A percentile compares a stretch with the other conserved stretches of the same genome.
These are phyloP conservation scores for Bolboschoenus planiculmis DNA, from an alignment of 176 grass and related monocot genomes.

Conservation along the genomic window DNA sequence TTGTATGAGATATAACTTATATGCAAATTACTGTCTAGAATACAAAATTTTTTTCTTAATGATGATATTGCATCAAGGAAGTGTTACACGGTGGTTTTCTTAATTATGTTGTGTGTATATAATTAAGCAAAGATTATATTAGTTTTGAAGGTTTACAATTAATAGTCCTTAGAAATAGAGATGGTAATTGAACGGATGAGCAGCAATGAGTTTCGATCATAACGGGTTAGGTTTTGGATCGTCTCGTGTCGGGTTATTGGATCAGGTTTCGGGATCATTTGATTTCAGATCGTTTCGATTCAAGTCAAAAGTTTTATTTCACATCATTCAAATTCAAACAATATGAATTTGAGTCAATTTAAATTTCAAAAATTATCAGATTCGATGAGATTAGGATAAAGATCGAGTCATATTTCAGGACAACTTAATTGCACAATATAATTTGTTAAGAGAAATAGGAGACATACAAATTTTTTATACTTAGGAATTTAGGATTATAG, in stretches of 20 bases:
- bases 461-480: not conserved
- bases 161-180: not conserved
- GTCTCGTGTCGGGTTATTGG: not conserved
- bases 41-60: not conserved
- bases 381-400: not conserved
- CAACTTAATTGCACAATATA: not conserved
- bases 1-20: conserved; percentile 59
- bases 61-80: not conserved
- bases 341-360: not conserved
- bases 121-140: not conserved
- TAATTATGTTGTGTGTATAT: not conserved
- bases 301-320: not conserved
- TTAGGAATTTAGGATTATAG: not conserved
- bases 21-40: not conserved
- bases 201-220: not conserved
- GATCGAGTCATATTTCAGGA: not conserved
- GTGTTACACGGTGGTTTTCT: not conserved
- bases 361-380: not conserved
- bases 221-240: not conserved
- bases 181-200: not conserved
- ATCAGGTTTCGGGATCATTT: not conserved
- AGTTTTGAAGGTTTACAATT: not conserved
- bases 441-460: not conserved
- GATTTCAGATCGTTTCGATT: not conserved
- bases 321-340: not conserved